Evolutionary conservation across 495 filamentous ascomycete species (phyloP), one percentile per base, ranked within the genome.

Genomic region (Hypoxylon subgilvum): DNA sequence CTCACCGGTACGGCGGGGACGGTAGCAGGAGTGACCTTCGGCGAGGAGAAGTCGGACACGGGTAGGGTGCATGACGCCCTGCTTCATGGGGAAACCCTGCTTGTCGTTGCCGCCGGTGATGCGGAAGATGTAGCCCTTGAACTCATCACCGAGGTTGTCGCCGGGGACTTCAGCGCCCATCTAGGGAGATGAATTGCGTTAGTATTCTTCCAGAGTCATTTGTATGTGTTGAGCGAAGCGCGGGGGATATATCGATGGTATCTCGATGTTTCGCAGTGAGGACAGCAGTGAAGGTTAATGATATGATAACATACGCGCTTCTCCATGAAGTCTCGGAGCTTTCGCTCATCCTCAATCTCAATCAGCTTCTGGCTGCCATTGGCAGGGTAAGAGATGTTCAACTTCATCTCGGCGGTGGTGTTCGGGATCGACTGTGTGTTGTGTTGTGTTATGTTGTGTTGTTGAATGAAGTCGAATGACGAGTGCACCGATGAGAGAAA

Each of bases 41-140:
- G 86, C 77, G 74, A 98, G 88, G 66, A 98, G 86, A 58, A 98
- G 88, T 66, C 89, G 87, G 78, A 97, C 95, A 89, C 94, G 92
- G 76, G 90, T 96, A 60, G 94, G 94, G 72, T 96, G 91, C 86
- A 98, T 88, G 70, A 94, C 91, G 80, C 94, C 94, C 86, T 98
- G 94, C 89, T 97, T 97, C 94, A 98, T 98, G 60, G 94, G 94
- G 84, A 98, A 98, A 82, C 94, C 94, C 83, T 98, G 94, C 89
- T 98, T 98, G 89, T 98, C 94, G 88, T 98, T 98, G 76, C 95
- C 94, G 74, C 94, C 94, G 71, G 94, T 98, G 81, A 98, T 97
- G 74, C 87, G 89, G 86, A 92, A 88, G 80, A 95, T 86, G 82
- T 97, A 98, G 76, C 94, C 94, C 84, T 94, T 95, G 88, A 93